phyloP scores from a whole-genome alignment of 768 basidiomycete genomes.

The Lyophyllum shimeji region DNA sequence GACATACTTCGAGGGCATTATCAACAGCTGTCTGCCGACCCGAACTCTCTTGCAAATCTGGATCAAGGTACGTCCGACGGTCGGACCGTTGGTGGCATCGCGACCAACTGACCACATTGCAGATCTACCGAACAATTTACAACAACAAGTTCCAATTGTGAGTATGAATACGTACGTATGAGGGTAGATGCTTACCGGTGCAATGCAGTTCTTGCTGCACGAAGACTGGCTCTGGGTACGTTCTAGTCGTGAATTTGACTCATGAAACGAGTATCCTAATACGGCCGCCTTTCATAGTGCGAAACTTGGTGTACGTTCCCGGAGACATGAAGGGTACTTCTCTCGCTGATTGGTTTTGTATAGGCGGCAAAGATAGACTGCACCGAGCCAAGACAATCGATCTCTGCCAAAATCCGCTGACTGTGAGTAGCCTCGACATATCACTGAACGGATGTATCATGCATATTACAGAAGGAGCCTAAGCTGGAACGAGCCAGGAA shows the following conservation, averaged over 20 bases:
- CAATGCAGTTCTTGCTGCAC: slow-evolving; percentile 71
- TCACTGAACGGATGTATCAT: background rate
- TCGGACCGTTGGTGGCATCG: background rate
- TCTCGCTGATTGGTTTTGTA: slow-evolving; percentile 1
- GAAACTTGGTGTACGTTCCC: slow-evolving; percentile 91
- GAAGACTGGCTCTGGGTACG: slow-evolving; percentile 96
- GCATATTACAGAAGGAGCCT: slow-evolving; percentile 80
- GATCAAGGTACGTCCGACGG: slow-evolving; percentile 82
- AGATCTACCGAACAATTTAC: slow-evolving; percentile 97
- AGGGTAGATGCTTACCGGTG: background rate
- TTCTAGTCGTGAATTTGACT: slow-evolving; percentile 1
- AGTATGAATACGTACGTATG: slow-evolving; percentile 29
- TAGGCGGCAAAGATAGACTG: slow-evolving; percentile 81
- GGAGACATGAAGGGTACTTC: background rate
- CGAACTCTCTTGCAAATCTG: slow-evolving; percentile 89
- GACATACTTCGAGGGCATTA: slow-evolving; percentile 91
- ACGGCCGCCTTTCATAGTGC: slow-evolving; percentile 50
- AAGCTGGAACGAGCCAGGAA: slow-evolving; percentile 90
- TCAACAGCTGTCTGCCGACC: slow-evolving; percentile 92
- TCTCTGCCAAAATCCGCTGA: slow-evolving; percentile 94
- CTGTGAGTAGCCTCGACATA: slow-evolving; percentile 48
- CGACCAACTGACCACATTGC: background rate
- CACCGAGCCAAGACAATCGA: slow-evolving; percentile 89
- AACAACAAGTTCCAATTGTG: slow-evolving; percentile 90
- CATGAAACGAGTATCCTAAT: background rate